Evolutionary conservation across 805 yeast genomes (phyloP).

Genomic region (Wickerhamiella dianesei): DNA sequence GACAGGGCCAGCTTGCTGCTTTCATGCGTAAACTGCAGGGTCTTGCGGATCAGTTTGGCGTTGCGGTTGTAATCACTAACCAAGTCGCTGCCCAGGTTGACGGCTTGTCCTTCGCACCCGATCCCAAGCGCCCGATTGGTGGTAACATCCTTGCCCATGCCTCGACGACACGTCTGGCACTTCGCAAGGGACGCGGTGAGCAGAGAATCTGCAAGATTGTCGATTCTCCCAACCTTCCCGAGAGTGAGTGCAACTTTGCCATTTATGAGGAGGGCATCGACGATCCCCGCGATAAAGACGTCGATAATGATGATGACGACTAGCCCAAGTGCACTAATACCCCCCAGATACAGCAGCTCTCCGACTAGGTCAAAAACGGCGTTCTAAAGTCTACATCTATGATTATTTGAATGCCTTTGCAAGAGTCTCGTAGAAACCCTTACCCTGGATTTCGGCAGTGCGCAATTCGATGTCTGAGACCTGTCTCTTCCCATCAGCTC

Average conservation of each 20-base stretch:
- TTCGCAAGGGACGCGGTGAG: slow-evolving; percentile 83
- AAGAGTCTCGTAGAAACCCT: slow-evolving; percentile 39
- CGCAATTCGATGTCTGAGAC: slow-evolving; percentile 50
- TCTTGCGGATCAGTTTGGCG: slow-evolving; percentile 94
- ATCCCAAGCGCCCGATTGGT: slow-evolving; percentile 96
- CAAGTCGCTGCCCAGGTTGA: slow-evolving; percentile 98
- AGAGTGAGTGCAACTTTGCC: slow-evolving; percentile 88
- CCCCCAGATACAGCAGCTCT: no score
- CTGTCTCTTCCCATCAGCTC: slow-evolving; percentile 59
- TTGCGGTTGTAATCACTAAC: slow-evolving; percentile 89
- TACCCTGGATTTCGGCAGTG: slow-evolving; percentile 57
- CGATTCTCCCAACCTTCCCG: slow-evolving; percentile 94
- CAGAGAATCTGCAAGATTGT: slow-evolving; percentile 88
- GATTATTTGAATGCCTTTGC: slow-evolving; percentile 15
- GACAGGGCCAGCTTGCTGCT: slow-evolving; percentile 89
- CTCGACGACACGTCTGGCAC: slow-evolving; percentile 81
- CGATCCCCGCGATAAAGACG: slow-evolving; percentile 79
- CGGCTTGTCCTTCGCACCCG: slow-evolving; percentile 78
- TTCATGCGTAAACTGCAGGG: slow-evolving; percentile 84
- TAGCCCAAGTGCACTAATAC: no score
- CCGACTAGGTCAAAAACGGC: no score
- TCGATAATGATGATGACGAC: slow-evolving; percentile 3
- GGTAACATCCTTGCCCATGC: slow-evolving; percentile 97
- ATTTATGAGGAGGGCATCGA: slow-evolving; percentile 95
- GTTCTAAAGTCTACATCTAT: no score